phyloP scores from a whole-genome alignment of 148 eudicot species.

The Dysphania ambrosioides region DNA sequence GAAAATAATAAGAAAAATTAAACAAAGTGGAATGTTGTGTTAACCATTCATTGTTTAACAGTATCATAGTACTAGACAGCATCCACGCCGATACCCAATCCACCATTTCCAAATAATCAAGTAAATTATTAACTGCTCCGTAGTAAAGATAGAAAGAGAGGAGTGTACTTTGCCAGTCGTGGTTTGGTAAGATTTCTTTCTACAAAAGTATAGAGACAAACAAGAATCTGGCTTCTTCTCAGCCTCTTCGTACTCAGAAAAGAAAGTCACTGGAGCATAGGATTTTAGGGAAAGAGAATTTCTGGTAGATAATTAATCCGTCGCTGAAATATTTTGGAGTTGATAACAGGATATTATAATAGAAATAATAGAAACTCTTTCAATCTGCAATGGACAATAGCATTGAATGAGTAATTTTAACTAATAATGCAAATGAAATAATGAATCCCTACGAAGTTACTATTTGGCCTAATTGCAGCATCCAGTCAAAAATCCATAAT shows the following conservation, averaged over 20 bases:
- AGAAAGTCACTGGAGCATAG: constrained; percentile 27
- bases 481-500: background rate
- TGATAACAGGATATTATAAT: too few relatives aligned
- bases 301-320: too few relatives aligned
- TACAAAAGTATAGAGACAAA: constrained; percentile 27
- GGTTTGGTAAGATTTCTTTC: too few relatives aligned
- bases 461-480: too few relatives aligned
- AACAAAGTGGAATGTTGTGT: constrained; percentile 31
- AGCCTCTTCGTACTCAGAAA: constrained; percentile 25
- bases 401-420: too few relatives aligned
- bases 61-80: background rate
- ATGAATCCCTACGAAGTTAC: too few relatives aligned
- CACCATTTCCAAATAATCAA: constrained; percentile 11
- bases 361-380: background rate
- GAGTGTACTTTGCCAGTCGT: background rate
- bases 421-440: too few relatives aligned
- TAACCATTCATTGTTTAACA: constrained; percentile 22
- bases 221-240: constrained; percentile 20
- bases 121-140: background rate
- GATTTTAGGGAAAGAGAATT: too few relatives aligned
- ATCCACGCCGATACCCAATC: constrained; percentile 4
- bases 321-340: background rate
- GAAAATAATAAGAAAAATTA: constrained; percentile 10
- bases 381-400: too few relatives aligned
- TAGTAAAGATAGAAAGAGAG: too few relatives aligned